Percentiles rank a stretch among this genome's conserved stretches.
phyloP scores from a whole-genome alignment of 495 filamentous ascomycete genomes.

The Trichodelitschia bisporula region DNA sequence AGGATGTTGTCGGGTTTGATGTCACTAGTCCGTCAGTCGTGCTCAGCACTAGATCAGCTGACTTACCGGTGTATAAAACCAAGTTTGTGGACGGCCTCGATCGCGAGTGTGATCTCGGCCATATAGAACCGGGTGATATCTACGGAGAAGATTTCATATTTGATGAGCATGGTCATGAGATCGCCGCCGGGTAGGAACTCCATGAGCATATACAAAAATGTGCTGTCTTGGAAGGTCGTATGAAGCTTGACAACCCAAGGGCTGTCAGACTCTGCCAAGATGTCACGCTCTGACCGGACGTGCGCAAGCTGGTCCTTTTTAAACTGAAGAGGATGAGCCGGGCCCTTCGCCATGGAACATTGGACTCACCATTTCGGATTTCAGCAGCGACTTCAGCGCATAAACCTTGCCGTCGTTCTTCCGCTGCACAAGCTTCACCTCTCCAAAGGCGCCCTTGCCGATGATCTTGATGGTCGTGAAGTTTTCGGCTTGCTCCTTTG shows the following conservation, averaged over 20 bases:
- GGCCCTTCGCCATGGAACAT: not conserved
- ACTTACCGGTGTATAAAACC: conserved; percentile 96
- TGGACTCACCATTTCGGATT: conserved; percentile 62
- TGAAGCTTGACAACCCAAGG: conserved; percentile 97
- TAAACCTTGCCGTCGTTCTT: conserved; percentile 95
- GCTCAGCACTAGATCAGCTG: no score
- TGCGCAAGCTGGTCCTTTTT: conserved; percentile 99
- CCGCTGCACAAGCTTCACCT: conserved; percentile 89
- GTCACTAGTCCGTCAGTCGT: no score
- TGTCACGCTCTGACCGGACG: conserved; percentile 92
- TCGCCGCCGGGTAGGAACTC: conserved; percentile 96
- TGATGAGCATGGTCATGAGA: conserved; percentile 99
- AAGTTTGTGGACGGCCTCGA: conserved; percentile 91
- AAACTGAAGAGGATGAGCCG: conserved; percentile 23
- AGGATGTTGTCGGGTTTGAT: conserved; percentile 99
- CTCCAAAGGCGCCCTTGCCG: conserved; percentile 95
- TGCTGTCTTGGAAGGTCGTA: conserved; percentile 88
- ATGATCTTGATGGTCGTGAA: conserved; percentile 94
- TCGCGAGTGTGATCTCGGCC: conserved; percentile 89
- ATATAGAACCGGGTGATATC: conserved; percentile 99
- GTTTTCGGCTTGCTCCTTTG: conserved; percentile 73
- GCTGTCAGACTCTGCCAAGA: conserved; percentile 92
- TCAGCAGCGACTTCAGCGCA: conserved; percentile 92
- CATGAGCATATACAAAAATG: conserved; percentile 97
- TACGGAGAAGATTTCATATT: conserved; percentile 98